Evolutionary conservation across 139 green algal species (phyloP).

Genomic region (Bryopsis sp.): DNA sequence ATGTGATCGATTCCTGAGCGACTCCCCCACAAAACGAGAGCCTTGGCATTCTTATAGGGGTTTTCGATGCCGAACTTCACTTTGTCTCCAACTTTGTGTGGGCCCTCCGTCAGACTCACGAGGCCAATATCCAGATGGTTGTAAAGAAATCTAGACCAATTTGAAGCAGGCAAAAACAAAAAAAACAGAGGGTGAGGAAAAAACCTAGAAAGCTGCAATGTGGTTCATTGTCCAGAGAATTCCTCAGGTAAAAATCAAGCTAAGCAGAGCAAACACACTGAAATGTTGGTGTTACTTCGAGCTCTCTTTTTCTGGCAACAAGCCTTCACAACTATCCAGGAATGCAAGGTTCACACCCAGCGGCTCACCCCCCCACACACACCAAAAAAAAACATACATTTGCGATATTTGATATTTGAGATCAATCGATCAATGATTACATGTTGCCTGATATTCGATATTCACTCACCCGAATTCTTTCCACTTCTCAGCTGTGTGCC

Average conservation of each 20-base stretch:
- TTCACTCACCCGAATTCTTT: too few species aligned
- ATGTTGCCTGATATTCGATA: too few species aligned
- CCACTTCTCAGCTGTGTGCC: too few species aligned
- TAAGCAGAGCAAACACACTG: too few species aligned
- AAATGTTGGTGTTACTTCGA: too few species aligned
- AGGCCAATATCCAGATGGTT: neutral
- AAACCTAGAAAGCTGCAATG: neutral
- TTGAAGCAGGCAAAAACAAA: neutral
- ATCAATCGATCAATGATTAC: too few species aligned
- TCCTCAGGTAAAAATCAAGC: neutral
- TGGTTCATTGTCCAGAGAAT: neutral
- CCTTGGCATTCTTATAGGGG: slow-evolving; percentile 7
- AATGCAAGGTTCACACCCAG: too few species aligned
- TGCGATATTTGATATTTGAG: too few species aligned
- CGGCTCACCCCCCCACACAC: neutral
- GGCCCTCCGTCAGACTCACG: neutral
- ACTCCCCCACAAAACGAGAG: neutral
- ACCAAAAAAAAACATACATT: too few species aligned
- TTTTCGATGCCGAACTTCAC: slow-evolving; percentile 5
- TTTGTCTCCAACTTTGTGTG: neutral
- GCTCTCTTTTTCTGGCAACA: too few species aligned
- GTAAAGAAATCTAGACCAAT: neutral
- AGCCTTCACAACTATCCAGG: too few species aligned
- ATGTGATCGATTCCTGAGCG: neutral
- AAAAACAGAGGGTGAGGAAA: neutral